Conservation (phyloP, 495 filamentous ascomycete species). For the Hypoxylon perforatum region DNA sequence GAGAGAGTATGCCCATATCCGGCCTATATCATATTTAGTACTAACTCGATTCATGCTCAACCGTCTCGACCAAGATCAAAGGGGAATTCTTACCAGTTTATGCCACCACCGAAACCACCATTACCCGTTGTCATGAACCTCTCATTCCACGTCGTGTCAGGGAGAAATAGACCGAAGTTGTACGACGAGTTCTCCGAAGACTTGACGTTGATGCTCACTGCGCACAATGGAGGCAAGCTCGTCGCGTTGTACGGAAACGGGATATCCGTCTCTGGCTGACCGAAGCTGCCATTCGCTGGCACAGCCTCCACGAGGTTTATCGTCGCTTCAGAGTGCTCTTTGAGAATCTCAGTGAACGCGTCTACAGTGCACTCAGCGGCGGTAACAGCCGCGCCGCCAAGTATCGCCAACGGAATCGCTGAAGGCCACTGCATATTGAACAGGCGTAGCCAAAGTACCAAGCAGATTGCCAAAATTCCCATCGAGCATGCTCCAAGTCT, state of each 20-base stretch:
- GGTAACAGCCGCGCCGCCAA: conserved; percentile 17
- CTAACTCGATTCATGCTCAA: not conserved
- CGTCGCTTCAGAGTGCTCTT: conserved; percentile 24
- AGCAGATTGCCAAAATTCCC: not conserved
- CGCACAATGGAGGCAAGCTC: conserved; percentile 58
- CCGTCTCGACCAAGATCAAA: no score
- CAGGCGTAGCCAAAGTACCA: not conserved
- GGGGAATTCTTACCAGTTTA: conserved; percentile 43
- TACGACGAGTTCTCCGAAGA: conserved; percentile 57
- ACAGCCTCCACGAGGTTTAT: conserved; percentile 45
- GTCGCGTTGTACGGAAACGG: conserved; percentile 55
- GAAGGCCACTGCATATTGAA: conserved; percentile 18
- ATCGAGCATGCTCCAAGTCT: not conserved
- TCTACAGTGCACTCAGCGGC: conserved; percentile 32
- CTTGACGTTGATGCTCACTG: conserved; percentile 56
- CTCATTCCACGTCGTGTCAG: conserved; percentile 56
- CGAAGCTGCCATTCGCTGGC: conserved; percentile 44
- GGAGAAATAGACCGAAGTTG: conserved; percentile 63
- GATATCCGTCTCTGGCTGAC: conserved; percentile 47
- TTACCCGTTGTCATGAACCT: conserved; percentile 68
- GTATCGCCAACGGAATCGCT: conserved; percentile 12
- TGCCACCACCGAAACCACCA: conserved; percentile 67
- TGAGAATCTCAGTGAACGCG: conserved; percentile 37
- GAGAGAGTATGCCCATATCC: conserved; percentile 39
- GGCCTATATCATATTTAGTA: conserved; percentile 15